Evolutionary conservation across 495 filamentous ascomycete species (phyloP), one percentile per base, ranked within the genome.

Genomic region (Penicillium herquei): DNA sequence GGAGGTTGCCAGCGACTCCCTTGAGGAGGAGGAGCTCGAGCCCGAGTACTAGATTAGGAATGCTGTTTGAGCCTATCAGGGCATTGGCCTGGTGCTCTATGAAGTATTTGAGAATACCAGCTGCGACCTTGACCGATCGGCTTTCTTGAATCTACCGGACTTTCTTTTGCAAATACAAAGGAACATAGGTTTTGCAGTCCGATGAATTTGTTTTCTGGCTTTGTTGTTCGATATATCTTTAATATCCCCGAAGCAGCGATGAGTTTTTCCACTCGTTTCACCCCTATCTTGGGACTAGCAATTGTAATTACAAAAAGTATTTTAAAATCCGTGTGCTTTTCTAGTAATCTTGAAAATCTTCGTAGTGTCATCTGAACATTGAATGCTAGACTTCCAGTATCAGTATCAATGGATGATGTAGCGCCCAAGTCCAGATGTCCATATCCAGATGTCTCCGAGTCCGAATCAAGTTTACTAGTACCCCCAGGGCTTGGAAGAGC

Each of bases 1-100:
- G 80, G 94, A 98, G 77, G 94, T 98, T 65, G 94, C 91, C 61
- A 92, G 92, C 69, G 94, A 98, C 76, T 96, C 93, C 58, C 72
- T 94, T 59, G 92, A 92, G 76, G 90, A 84, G 55, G 94, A 94
- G 62, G 88, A 86, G 70, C 80, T 80, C 62, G 93, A 97, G 80
- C 90, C 90, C 59, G 94, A 98, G 84, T 98, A 98, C 85, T 98
- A 96, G 75, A 70, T 67, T 58, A 58, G 59, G 56, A 55, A 63
- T 53, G 55, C 54, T 66, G 31, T 56, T 35, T 64, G 59, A 66
- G 54, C 55, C 58, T 47, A 47, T 56, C 58, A 16, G 49, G 41
- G 56, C 44, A 57, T 64, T 48, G 54, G 56, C 43, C 59, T 63
- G 57, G 52, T 37, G 59, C 62, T 59, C 52, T 61, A 54, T 55